Evolutionary conservation across 352 stramenopile genomes (phyloP).

Genomic region (Pythium insidiosum): DNA sequence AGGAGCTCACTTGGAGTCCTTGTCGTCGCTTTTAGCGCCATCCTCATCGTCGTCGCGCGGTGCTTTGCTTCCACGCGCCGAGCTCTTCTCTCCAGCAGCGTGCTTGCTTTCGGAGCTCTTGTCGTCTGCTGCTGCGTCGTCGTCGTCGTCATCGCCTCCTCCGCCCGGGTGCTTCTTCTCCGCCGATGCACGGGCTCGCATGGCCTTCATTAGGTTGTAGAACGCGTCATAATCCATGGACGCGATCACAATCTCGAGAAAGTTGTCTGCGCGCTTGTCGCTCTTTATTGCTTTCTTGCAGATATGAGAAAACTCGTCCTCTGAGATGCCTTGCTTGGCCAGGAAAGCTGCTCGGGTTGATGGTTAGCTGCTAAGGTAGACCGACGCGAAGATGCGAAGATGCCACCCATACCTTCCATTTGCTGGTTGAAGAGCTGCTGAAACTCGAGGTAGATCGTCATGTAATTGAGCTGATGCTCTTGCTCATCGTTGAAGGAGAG

Average conservation of each 20-base stretch:
- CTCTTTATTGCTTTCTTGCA: constrained; percentile 43
- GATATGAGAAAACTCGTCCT: constrained; percentile 48
- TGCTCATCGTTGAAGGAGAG: constrained; percentile 51
- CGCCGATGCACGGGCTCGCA: constrained; percentile 41
- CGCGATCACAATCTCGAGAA: constrained; percentile 65
- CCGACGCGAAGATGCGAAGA: no score
- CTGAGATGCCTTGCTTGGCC: constrained; percentile 29
- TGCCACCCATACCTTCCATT: constrained; percentile 61
- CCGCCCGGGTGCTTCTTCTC: constrained; percentile 19
- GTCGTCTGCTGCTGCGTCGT: neutral
- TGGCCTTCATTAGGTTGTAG: constrained; percentile 63
- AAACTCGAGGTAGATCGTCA: constrained; percentile 62
- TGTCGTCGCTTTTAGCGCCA: constrained; percentile 4
- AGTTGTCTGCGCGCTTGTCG: constrained; percentile 55
- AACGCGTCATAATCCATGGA: constrained; percentile 79
- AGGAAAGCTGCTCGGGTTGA: constrained; percentile 61
- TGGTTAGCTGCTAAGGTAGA: no score
- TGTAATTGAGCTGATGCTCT: constrained; percentile 68
- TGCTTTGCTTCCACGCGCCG: no score
- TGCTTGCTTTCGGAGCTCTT: constrained; percentile 1
- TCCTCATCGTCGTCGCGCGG: constrained; percentile 5
- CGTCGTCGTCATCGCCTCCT: constrained; percentile 4
- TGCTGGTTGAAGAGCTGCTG: constrained; percentile 65
- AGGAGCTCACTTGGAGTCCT: constrained; percentile 15
- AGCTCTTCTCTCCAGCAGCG: no score